Evolutionary conservation across 2,329 filamentous ascomycete species (phyloP).

Genomic region (Claviceps pusilla): DNA sequence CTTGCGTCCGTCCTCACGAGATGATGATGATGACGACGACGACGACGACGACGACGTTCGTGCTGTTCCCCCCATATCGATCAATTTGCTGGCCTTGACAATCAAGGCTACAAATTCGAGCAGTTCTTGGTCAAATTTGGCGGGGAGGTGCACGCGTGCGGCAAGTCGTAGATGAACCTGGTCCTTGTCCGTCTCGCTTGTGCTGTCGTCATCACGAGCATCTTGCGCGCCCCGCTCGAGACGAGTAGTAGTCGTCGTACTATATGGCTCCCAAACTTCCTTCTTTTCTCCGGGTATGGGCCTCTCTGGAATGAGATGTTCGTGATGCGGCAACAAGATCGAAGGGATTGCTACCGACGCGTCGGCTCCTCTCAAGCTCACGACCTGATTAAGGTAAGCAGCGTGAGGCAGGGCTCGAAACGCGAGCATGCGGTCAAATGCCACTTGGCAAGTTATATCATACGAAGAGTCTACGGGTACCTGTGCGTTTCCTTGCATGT

Average conservation of each 20-base stretch:
- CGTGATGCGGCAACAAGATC: slow-evolving; percentile 4
- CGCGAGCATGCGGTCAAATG: background rate
- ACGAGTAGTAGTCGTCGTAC: background rate
- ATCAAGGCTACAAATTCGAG: slow-evolving; percentile 4
- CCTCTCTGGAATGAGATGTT: slow-evolving; percentile 3
- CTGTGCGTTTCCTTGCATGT: slow-evolving; percentile 1
- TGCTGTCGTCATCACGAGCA: background rate
- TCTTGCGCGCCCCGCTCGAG: background rate
- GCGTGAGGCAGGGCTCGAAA: slow-evolving; percentile 2
- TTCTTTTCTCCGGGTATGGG: background rate
- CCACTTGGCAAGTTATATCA: slow-evolving; percentile 2
- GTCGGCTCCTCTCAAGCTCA: slow-evolving; percentile 1
- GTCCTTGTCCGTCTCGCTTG: background rate
- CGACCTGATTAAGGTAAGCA: background rate
- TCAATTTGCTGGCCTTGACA: slow-evolving; percentile 4
- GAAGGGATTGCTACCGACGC: slow-evolving; percentile 1
- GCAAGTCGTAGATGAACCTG: background rate
- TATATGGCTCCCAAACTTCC: background rate
- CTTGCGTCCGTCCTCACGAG: background rate
- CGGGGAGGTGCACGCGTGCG: slow-evolving; percentile 1
- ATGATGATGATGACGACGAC: too few relatives aligned
- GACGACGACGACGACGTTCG: background rate
- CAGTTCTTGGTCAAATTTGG: slow-evolving; percentile 3
- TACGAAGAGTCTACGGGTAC: background rate
- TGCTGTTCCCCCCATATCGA: slow-evolving; percentile 1